Evolutionary conservation across 2,329 filamentous ascomycete genomes (phyloP).

Genomic region (Chlorencoelia australis): DNA sequence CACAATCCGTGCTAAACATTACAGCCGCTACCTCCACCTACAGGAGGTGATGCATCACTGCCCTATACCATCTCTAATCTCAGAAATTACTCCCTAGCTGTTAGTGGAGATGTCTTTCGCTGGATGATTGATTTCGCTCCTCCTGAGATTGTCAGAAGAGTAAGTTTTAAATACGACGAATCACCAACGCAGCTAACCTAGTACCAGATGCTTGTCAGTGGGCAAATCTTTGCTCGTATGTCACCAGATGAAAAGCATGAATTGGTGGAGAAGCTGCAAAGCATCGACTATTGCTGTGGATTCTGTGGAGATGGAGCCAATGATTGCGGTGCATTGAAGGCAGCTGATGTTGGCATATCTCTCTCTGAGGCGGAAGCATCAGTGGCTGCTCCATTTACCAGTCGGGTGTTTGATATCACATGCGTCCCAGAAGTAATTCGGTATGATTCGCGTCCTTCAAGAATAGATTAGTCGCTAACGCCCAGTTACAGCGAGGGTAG

Average conservation of each 20-base stretch:
- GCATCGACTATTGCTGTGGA: slow-evolving; percentile 86
- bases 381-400: slow-evolving; percentile 96
- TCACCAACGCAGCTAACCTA: slow-evolving; percentile 7
- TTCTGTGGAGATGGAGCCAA: slow-evolving; percentile 98
- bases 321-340: slow-evolving; percentile 93
- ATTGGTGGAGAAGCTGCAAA: slow-evolving; percentile 91
- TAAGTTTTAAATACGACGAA: slow-evolving; percentile 28
- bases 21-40: slow-evolving; percentile 60
- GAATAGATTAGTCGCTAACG: slow-evolving; percentile 8
- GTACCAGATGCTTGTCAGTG: slow-evolving; percentile 71
- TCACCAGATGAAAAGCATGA: slow-evolving; percentile 98
- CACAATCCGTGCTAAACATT: slow-evolving; percentile 8
- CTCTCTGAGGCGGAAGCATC: slow-evolving; percentile 95
- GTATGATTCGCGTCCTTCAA: slow-evolving; percentile 31
- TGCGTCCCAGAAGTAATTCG: slow-evolving; percentile 89
- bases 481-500: slow-evolving; percentile 59
- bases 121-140: slow-evolving; percentile 92
- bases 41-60: slow-evolving; percentile 67
- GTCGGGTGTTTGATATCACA: slow-evolving; percentile 87
- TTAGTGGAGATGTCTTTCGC: slow-evolving; percentile 89
- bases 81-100: slow-evolving; percentile 77
- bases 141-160: slow-evolving; percentile 63
- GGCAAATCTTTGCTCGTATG: slow-evolving; percentile 96
- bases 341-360: slow-evolving; percentile 93
- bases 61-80: slow-evolving; percentile 77